Evolutionary conservation across 2,329 filamentous ascomycete genomes (phyloP).

Genomic region (Aspergillus caelatus): DNA sequence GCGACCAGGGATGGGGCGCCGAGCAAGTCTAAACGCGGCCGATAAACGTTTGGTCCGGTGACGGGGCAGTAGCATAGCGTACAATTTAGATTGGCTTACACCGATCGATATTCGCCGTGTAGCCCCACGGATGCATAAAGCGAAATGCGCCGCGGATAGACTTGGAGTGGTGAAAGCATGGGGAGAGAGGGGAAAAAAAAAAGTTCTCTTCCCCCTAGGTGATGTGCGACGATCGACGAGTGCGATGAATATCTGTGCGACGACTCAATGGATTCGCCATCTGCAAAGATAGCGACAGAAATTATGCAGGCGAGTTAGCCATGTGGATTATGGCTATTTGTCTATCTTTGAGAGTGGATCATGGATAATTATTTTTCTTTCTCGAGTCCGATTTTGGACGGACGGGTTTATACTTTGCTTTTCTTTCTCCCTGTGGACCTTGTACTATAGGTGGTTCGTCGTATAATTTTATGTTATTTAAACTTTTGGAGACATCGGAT

Average conservation of each 20-base stretch:
- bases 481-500: not conserved
- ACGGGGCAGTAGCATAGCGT: not conserved
- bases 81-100: not conserved
- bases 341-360: not conserved
- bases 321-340: conserved; percentile 5
- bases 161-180: conserved; percentile 7
- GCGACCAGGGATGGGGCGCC: conserved; percentile 73
- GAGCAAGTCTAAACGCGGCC: conserved; percentile 66
- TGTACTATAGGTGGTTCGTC: conserved; percentile 7
- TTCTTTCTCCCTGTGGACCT: not conserved
- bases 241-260: conserved; percentile 25
- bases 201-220: conserved; percentile 12
- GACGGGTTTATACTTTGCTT: not conserved
- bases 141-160: not conserved
- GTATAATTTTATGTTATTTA: not conserved
- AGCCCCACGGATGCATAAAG: not conserved
- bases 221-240: conserved; percentile 27
- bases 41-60: not conserved
- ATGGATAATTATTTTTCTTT: not conserved
- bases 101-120: not conserved
- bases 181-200: not conserved
- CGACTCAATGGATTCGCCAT: conserved; percentile 14
- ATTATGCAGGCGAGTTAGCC: not conserved
- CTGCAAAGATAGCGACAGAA: conserved; percentile 2
- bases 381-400: not conserved